These are phyloP conservation scores for Labyrinthula sp. DNA, from an alignment of 352 stramenopile species.

Conservation along the genomic window DNA sequence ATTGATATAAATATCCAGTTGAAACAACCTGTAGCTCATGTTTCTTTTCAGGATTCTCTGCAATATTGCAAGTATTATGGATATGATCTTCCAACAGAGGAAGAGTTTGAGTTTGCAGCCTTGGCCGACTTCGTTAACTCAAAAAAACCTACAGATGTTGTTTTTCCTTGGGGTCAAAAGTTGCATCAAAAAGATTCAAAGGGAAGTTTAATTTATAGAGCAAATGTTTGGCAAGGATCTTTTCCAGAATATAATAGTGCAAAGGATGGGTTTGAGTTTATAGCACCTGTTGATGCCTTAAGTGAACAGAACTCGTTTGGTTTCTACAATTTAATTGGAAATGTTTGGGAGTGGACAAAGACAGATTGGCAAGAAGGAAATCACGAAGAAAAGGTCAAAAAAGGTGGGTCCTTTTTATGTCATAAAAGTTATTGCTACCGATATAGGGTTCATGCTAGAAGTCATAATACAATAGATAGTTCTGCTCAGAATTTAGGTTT, in stretches of 20 bases:
- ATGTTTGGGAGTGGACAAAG: conserved; percentile 50
- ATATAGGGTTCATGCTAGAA: conserved; percentile 33
- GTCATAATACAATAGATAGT: conserved; percentile 33
- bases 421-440: conserved; percentile 42
- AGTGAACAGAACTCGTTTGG: conserved; percentile 43
- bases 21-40: conserved; percentile 46
- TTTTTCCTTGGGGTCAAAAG: conserved; percentile 44
- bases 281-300: conserved; percentile 43
- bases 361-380: conserved; percentile 32
- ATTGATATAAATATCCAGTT: conserved; percentile 28
- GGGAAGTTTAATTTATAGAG: conserved; percentile 31
- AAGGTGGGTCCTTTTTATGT: conserved; percentile 42
- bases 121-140: no score
- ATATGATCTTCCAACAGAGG: conserved; percentile 44
- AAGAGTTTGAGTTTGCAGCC: conserved; percentile 47
- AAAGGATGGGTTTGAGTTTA: conserved; percentile 43
- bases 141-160: conserved; percentile 32
- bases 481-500: conserved; percentile 36
- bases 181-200: conserved; percentile 33
- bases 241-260: conserved; percentile 46
- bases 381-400: conserved; percentile 36
- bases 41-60: conserved; percentile 43
- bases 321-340: conserved; percentile 49
- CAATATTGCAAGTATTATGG: conserved; percentile 48
- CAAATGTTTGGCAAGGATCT: conserved; percentile 39